A percentile compares a stretch with the other conserved stretches of the same genome.
phyloP scores from a whole-genome alignment of 2,329 filamentous ascomycete species.

The Sporothrix dimorphospora region DNA sequence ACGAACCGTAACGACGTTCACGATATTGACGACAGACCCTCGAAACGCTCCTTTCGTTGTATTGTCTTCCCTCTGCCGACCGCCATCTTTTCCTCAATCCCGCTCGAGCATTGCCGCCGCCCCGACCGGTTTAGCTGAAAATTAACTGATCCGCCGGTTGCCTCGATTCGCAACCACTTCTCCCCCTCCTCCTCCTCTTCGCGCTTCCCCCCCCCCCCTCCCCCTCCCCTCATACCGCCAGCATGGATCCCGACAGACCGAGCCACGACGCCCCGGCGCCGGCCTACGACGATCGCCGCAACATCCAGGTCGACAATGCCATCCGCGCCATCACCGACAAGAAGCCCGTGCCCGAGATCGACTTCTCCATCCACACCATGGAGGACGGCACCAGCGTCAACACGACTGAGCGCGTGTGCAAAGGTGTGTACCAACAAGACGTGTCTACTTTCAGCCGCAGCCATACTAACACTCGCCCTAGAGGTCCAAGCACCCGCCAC shows the following conservation, averaged over 20 bases:
- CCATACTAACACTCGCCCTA: slow-evolving; percentile 47
- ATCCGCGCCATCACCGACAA: slow-evolving; percentile 92
- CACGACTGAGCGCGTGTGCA: slow-evolving; percentile 94
- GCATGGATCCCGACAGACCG: slow-evolving; percentile 55
- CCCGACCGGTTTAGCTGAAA: background rate
- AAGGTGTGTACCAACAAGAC: slow-evolving; percentile 80
- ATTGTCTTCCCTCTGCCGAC: background rate
- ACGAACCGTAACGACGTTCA: background rate
- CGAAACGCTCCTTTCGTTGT: background rate
- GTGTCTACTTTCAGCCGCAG: no score
- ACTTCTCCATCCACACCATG: slow-evolving; percentile 98
- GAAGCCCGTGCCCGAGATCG: slow-evolving; percentile 94
- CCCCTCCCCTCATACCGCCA: slow-evolving; percentile 34
- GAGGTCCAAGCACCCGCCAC: slow-evolving; percentile 98
- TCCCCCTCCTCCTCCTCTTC: background rate
- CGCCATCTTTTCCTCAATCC: background rate
- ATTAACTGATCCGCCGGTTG: background rate
- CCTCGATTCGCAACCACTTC: background rate
- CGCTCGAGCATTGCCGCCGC: background rate
- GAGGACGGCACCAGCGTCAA: slow-evolving; percentile 95
- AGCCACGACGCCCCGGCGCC: slow-evolving; percentile 41
- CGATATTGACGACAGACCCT: background rate
- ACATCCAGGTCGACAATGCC: slow-evolving; percentile 78
- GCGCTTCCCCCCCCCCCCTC: background rate
- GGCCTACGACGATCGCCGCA: slow-evolving; percentile 51